Base-by-base conservation (phyloP, 805 yeast species). In the Hanseniaspora taiwanica region DNA sequence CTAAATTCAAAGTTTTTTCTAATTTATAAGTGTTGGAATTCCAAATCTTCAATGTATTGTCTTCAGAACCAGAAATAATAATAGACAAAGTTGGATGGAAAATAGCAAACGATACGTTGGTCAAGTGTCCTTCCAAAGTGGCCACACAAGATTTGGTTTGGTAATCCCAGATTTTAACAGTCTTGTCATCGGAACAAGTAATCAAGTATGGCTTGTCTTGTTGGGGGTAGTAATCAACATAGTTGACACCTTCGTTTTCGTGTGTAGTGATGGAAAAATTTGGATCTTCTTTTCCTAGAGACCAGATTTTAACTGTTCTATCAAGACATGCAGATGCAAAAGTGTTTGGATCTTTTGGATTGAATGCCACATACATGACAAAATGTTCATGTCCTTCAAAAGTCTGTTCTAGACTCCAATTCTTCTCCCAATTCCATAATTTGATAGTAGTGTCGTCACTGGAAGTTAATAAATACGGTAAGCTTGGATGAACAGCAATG, bases 61-160 rank as follows among this genome's bases (percentile, higher is more conserved):
- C 99, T 64, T 91, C 99, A 39, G 96, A 81, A 48, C 99, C 99
- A 3, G 96, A 85, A 37, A 91, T 72, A 48, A 91, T 87, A 48
- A 89, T 66, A 18, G 98, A 98, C 54, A 91, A 70, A 54, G 89
- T 94, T n/a, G 96, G 95, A 60, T 91, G 99, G 78, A 87, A 91
- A 27, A 87, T 76, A 6, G 99, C 98, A 66, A 86, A 91, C 21
- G 96, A 85, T 34, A 91, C 98, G 59, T 91, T 91, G 35, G 93
- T 74, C 49, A 85, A 68, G 58, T 91, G 99, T 27, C 96, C 98
- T 56, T 81, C 93, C 51, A 91, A 69, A 21, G 94, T 81, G 9
- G 97, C 96, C 37, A 91, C 94, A 57, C 91, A 80, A 6, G 94
- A 76, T 66, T 91, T 91, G 34, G 96, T 85, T 70, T 91, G 99